Conservation (phyloP, 495 filamentous ascomycete genomes). For the Neurospora sp. region DNA sequence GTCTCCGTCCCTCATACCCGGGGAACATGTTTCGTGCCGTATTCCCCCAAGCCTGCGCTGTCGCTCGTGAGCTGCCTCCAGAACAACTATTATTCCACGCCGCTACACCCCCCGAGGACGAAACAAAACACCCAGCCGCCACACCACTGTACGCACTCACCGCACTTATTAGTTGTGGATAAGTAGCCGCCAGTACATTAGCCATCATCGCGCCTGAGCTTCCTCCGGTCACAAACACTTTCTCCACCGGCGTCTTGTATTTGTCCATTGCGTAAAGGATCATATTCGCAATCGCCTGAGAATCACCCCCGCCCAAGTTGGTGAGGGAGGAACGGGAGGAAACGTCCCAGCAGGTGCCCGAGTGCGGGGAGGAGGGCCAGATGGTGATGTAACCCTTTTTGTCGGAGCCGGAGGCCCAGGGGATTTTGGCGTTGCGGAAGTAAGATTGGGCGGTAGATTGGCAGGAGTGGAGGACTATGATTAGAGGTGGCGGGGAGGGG, state of each 20-base stretch:
- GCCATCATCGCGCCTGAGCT: conserved; percentile 33
- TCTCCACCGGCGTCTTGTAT: too few relatives aligned
- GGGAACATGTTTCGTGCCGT: conserved; percentile 38
- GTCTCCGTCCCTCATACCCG: conserved; percentile 35
- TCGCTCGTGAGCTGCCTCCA: too few relatives aligned
- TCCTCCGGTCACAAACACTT: conserved; percentile 21
- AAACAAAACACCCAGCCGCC: conserved; percentile 45
- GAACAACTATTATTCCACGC: conserved; percentile 37
- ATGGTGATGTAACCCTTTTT: conserved; percentile 47
- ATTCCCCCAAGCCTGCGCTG: too few relatives aligned
- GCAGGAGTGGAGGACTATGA: conserved; percentile 50
- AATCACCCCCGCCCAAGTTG: conserved; percentile 28
- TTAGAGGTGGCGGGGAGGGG: conserved; percentile 36
- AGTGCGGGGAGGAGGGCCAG: conserved; percentile 32
- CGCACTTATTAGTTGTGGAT: conserved; percentile 46
- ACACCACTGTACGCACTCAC: conserved; percentile 49
- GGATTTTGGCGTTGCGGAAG: conserved; percentile 39
- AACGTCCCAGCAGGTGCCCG: conserved; percentile 49
- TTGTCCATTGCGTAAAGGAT: conserved; percentile 23
- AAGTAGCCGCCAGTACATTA: conserved; percentile 49
- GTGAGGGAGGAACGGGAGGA: conserved; percentile 33
- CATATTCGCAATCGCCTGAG: conserved; percentile 35
- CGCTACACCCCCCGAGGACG: conserved; percentile 10
- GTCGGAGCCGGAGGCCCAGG: conserved; percentile 40
- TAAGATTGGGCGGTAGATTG: conserved; percentile 41